Base-by-base conservation (phyloP, 768 basidiomycete species). In the Boletus sp. region DNA sequence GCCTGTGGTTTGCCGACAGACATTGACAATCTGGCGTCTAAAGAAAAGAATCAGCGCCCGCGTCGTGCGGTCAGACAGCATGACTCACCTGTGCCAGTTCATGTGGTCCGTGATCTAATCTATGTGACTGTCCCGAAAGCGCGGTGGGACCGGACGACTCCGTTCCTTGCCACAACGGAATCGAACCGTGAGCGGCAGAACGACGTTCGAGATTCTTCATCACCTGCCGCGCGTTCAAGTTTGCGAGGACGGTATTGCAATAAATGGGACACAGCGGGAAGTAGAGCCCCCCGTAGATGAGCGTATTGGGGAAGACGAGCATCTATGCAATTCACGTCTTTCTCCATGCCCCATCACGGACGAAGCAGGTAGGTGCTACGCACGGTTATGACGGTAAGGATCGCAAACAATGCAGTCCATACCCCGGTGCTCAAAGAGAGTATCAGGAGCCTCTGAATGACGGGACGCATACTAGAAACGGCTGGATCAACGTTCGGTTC, bases 211-310 rank as follows among this genome's bases (percentile, higher is more conserved):
- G 48, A 14, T 63, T 63, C 4, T 54, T 45, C 7, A 66, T 54
- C 29, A 67, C 49, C 30, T 50, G 35, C 10, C 72, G 63, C 7
- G 71, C 64, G 42, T 73, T 73, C 51, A 73, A 47, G 52, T 67
- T 75, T 15, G 63, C 64, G 49, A 73, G 67, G 18, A 75, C 58
- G 17, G 69, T 71, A 46, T 68, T 73, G 37, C 68, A 67, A 37
- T 72, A 73, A 7, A 74, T 49, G 1, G 71, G 67, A 51, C 71
- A 68, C 24, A 71, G 53, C 4, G 71, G 64, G 18, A 69, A 71
- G 48, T 70, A 68, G 39, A 74, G 41, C 10, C 47, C 55, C 30
- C 35, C 50, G 8, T 70, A 67, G 33, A 67, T 46, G 17, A 57
- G 48, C 17, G 65, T 67, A 11, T 53, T 39, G 2, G 60, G 56